Evolutionary conservation across 2,329 filamentous ascomycete species (phyloP).

Genomic region (Stylonectria norvegica): DNA sequence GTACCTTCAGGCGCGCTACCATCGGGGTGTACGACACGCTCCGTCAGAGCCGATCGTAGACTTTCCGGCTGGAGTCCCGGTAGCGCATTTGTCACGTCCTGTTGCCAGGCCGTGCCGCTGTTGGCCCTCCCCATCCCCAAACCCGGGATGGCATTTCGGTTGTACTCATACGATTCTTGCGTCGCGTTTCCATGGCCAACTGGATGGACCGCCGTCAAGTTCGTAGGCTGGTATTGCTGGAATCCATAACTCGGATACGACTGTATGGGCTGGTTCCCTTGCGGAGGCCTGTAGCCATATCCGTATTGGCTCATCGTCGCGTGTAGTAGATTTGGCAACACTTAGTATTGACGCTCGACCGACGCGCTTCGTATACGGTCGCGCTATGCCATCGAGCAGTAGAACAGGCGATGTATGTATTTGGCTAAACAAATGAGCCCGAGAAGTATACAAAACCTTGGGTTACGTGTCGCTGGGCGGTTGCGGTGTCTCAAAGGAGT

Average conservation of each 20-base stretch:
- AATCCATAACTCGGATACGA: constrained; percentile 17
- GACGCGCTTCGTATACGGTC: too few species aligned
- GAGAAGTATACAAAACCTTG: too few species aligned
- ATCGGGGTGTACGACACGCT: not conserved
- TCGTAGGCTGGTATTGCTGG: constrained; percentile 10
- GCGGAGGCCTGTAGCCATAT: constrained; percentile 23
- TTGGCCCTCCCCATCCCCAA: constrained; percentile 29
- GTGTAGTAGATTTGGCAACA: not conserved
- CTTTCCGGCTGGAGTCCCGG: constrained; percentile 2
- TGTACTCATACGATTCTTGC: constrained; percentile 22
- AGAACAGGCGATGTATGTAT: too few species aligned
- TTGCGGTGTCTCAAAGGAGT: too few species aligned
- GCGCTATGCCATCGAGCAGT: too few species aligned
- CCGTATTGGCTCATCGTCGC: constrained; percentile 30
- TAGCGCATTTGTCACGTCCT: constrained; percentile 9
- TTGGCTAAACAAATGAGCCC: too few species aligned
- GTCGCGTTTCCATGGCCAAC: constrained; percentile 8
- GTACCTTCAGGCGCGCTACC: not conserved
- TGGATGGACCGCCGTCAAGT: constrained; percentile 3
- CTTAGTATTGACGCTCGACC: not conserved
- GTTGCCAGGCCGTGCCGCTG: constrained; percentile 14
- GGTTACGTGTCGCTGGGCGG: too few species aligned
- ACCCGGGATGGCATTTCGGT: constrained; percentile 34
- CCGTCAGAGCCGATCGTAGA: not conserved
- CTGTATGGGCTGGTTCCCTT: constrained; percentile 22